Conservation (phyloP, 495 filamentous ascomycete species). For the Neurospora sp. region DNA sequence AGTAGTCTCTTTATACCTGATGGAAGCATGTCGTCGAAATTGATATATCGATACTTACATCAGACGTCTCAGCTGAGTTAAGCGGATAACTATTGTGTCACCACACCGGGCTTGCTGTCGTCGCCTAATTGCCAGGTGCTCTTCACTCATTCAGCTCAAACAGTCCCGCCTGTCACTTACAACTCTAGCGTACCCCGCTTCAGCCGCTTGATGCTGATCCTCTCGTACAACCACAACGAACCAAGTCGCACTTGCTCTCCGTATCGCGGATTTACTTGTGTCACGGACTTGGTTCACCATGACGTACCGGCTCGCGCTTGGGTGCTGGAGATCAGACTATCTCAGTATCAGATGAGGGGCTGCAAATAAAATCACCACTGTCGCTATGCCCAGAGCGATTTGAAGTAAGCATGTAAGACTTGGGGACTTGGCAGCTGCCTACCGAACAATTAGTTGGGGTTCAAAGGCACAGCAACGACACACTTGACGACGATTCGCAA, state of each 20-base stretch:
- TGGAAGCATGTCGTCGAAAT: neutral
- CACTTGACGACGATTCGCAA: neutral
- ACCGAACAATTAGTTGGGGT: neutral
- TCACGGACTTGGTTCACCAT: neutral
- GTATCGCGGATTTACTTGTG: neutral
- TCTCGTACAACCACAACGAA: neutral
- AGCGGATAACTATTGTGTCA: neutral
- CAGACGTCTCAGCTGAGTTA: neutral
- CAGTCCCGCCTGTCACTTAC: neutral
- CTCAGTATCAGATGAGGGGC: neutral
- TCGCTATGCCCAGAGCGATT: neutral
- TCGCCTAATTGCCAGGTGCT: neutral
- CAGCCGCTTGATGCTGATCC: neutral
- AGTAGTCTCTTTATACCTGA: neutral
- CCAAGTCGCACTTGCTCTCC: neutral
- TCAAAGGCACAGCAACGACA: neutral
- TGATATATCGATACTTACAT: neutral
- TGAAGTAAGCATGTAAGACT: neutral
- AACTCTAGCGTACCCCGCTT: neutral
- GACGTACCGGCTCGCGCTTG: neutral
- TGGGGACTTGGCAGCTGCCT: neutral
- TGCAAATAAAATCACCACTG: neutral
- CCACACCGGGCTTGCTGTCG: neutral
- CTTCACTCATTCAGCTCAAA: neutral
- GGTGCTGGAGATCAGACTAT: neutral